Base-by-base conservation (phyloP, 768 basidiomycete species). In the Boletus fagicola region DNA sequence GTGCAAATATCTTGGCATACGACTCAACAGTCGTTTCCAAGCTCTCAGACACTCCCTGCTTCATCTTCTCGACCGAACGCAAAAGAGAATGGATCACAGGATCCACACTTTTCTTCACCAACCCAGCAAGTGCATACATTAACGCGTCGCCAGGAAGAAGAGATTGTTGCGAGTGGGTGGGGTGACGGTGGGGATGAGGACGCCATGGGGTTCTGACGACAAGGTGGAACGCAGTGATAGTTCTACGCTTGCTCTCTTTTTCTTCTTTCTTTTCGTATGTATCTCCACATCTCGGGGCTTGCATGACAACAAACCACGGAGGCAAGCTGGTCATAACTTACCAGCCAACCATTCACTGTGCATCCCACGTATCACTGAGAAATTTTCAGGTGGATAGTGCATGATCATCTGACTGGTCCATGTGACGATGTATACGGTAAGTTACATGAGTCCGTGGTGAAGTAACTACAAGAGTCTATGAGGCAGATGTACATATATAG, bases 1-100 rank as follows among this genome's bases (percentile, higher is more conserved):
- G 82, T 90, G 0, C 82, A 86, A 57, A 71, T 92, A 49, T 77
- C 81, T 13, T 92, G 91, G 91, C 81, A 82, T 62, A 77, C 76
- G 11, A 77, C 74, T 20, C 72, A 68, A 52, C 68, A 49, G 5
- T 52, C 64, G 11, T 54, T 63, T 24, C 38, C 68, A 16, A 60
- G 61, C 12, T 50, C 69, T 4, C 66, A 68, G 20, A 45, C 64
- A 2, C 22, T 70, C 18, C 13, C 70, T 31, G 13, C 39, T 36
- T 55, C 63, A n/a, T 51, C 66, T 51, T 62, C 66, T 52, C 67
- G 63, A 58, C 62, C 62, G 18, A 26, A 40, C 12, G 55, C 58
- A 36, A 67, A 67, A 45, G 67, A 64, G 57, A 62, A 52, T 20
- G 51, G 43, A 64, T 58, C 49, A 62, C 66, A 40, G 62, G 72